Evolutionary conservation across 2,329 filamentous ascomycete genomes (phyloP).

Genomic region (Tolypocladium ovalisporum): DNA sequence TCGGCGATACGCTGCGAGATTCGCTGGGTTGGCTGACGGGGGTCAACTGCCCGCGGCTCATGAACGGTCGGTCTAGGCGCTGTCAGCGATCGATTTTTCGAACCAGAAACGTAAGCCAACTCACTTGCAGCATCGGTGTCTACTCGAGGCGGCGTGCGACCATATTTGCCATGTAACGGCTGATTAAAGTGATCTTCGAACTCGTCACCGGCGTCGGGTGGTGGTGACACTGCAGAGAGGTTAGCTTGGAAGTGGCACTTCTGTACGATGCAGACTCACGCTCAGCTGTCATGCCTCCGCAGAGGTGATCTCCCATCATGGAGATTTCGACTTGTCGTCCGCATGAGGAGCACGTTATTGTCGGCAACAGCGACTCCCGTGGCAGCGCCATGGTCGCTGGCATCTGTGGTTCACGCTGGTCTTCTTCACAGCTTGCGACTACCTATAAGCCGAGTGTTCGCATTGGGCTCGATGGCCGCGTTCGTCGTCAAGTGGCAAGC

Average conservation of each 20-base stretch:
- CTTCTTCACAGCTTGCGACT: background rate
- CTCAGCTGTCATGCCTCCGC: constrained; percentile 39
- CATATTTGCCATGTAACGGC: constrained; percentile 22
- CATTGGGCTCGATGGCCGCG: background rate
- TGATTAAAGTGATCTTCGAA: constrained; percentile 13
- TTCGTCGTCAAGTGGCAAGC: background rate
- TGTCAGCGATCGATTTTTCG: background rate
- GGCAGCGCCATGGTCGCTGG: constrained; percentile 33
- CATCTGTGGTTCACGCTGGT: background rate
- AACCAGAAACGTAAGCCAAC: constrained; percentile 8
- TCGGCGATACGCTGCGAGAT: constrained; percentile 53
- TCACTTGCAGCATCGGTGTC: constrained; percentile 44
- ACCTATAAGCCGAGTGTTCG: background rate
- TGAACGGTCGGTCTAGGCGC: constrained; percentile 19
- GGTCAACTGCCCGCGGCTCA: constrained; percentile 48
- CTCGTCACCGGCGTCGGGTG: constrained; percentile 19
- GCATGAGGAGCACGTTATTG: constrained; percentile 81
- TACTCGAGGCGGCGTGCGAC: constrained; percentile 32
- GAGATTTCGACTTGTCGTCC: constrained; percentile 70
- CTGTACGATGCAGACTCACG: constrained; percentile 20
- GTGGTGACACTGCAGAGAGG: constrained; percentile 23
- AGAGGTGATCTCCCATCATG: constrained; percentile 77
- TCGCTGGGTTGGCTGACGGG: constrained; percentile 50
- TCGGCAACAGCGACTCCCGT: constrained; percentile 63
- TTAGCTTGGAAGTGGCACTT: background rate